Evolutionary conservation across 2,329 filamentous ascomycete genomes (phyloP), one percentile per base, ranked within the genome.

Genomic region (Ceratocystis alfenasii): DNA sequence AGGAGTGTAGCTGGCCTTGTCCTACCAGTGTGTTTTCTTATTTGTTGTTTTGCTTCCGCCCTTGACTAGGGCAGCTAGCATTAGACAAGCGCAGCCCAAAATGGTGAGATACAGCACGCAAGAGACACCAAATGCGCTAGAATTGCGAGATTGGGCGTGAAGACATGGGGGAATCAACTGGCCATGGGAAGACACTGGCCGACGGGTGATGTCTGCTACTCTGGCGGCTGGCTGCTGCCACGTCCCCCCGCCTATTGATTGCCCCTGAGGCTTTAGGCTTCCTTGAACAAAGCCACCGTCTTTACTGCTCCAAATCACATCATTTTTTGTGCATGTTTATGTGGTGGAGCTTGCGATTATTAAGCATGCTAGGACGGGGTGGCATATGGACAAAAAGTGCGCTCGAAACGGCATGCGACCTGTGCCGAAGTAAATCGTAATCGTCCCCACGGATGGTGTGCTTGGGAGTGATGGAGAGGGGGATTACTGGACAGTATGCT

Each of bases 361-460:
- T 53, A 53, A 53, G 48, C 48, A 53, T 20, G 22, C 22, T n/a
- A 25, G 10, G 48, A 53, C 22, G 48, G n/a, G 48, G 30, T 36
- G 12, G 33, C n/a, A 62, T 8, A 62, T 22, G 15, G 33, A 36
- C 1, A n/a, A 36, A 44, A 53, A 12, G n/a, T n/a, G 22, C 53
- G 53, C 53, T 63, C 61, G 45, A 63, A 33, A 63, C 61, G 44
- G 61, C 15, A 46, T 22, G 61, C 22, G 61, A 45, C 36, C 50
- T 57, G 33, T 57, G 53, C 53, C 53, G 53, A 57, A 15, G 25
- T 15, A 30, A 57, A 17, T 55, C 63, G 63, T 59, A 30, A 65
- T 65, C n/a, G 50, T 41, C 22, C 50, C 33, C 33, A 41, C 50
- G 20, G 50, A 65, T 65, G 63, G 41, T 65, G 63, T 65, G 63